Evolutionary conservation across 768 basidiomycete species (phyloP).

Genomic region (Pluteus cervinus): DNA sequence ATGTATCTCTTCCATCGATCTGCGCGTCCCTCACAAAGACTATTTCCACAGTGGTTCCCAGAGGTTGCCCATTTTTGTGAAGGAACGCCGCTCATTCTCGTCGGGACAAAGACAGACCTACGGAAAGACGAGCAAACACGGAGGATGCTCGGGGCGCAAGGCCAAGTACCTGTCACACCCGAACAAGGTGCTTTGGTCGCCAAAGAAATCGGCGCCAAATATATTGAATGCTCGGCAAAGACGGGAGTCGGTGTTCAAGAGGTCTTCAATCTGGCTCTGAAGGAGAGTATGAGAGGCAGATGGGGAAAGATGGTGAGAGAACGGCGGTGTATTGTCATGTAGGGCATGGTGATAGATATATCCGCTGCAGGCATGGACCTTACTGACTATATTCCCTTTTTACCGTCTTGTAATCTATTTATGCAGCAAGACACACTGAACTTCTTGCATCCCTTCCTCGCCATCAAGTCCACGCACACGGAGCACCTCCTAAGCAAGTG

Average conservation of each 20-base stretch:
- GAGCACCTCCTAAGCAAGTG: no score
- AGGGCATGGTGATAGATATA: no score
- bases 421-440: no score
- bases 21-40: conserved; percentile 4
- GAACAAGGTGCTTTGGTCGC: conserved; percentile 85
- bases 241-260: conserved; percentile 86
- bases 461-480: no score
- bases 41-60: conserved; percentile 69
- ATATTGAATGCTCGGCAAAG: conserved; percentile 93
- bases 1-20: conserved; percentile 12
- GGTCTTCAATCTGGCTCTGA: conserved; percentile 84
- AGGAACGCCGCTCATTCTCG: conserved; percentile 82
- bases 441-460: no score
- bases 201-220: conserved; percentile 88
- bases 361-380: no score
- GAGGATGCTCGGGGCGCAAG: conserved; percentile 87
- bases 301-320: conserved; percentile 70
- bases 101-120: conserved; percentile 92
- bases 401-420: no score
- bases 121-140: conserved; percentile 82
- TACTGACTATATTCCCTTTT: no score
- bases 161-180: conserved; percentile 70
- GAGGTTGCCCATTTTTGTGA: conserved; percentile 93
- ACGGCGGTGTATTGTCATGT: conserved; percentile 66
- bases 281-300: conserved; percentile 79